These are phyloP conservation scores for Pythium coloratum DNA, from an alignment of 352 stramenopile genomes.

Conservation along the genomic window DNA sequence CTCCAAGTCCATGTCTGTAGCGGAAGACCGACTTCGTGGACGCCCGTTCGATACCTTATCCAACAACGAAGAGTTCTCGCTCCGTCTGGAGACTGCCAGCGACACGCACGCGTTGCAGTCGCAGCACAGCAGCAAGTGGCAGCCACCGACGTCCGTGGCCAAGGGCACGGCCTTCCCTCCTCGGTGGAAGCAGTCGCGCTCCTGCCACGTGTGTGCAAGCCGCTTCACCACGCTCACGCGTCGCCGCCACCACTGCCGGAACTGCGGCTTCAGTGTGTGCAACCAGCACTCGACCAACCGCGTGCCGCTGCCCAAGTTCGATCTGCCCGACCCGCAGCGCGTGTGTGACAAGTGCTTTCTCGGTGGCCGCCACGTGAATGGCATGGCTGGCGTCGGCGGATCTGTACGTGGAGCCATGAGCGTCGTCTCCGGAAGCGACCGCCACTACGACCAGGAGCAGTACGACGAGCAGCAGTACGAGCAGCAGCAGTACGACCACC, in stretches of 20 bases:
- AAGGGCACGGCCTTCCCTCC: conserved; percentile 50
- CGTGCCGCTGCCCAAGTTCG: conserved; percentile 74
- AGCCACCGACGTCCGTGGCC: conserved; percentile 11
- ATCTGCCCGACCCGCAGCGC: conserved; percentile 64
- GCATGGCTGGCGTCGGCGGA: not conserved
- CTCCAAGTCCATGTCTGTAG: conserved; percentile 55
- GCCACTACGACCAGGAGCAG: conserved; percentile 20
- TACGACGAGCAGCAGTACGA: conserved; percentile 1
- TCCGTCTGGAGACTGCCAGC: conserved; percentile 34
- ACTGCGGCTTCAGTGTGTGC: conserved; percentile 79
- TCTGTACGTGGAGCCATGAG: conserved; percentile 7
- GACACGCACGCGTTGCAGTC: conserved; percentile 32
- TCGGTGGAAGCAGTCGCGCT: conserved; percentile 73
- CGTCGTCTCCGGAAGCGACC: conserved; percentile 24
- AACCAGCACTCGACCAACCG: conserved; percentile 76
- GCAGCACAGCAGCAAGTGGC: conserved; percentile 28
- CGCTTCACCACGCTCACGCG: conserved; percentile 61
- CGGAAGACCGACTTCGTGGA: conserved; percentile 62
- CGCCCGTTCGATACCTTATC: conserved; percentile 66
- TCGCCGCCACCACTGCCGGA: conserved; percentile 81
- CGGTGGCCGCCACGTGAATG: conserved; percentile 59
- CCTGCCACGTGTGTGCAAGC: conserved; percentile 66
- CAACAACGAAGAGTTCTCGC: conserved; percentile 40
- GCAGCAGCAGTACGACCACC: not conserved
- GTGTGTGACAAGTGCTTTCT: conserved; percentile 84